These are phyloP conservation scores for Pleurotus tuoliensis DNA, from an alignment of 768 basidiomycete species.

Conservation along the genomic window DNA sequence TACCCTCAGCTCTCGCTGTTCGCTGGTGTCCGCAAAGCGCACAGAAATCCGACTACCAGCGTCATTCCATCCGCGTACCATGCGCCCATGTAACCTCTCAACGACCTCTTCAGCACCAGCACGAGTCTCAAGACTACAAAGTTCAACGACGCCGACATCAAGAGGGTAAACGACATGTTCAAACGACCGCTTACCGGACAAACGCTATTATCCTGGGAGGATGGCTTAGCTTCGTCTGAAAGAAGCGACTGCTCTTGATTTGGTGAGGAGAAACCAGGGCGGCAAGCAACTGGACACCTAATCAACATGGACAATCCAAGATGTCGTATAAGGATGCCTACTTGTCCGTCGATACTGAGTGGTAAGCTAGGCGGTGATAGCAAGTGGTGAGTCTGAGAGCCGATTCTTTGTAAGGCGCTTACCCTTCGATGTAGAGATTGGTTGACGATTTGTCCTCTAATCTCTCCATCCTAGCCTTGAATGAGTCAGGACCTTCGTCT, in stretches of 20 bases:
- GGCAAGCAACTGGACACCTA: constrained; percentile 44
- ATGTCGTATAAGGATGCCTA: constrained; percentile 21
- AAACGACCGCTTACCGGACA: constrained; percentile 50
- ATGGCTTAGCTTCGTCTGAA: constrained; percentile 72
- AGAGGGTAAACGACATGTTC: constrained; percentile 2
- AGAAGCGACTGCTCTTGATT: constrained; percentile 75
- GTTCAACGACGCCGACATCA: neutral
- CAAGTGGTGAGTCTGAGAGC: neutral
- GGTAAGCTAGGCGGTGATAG: constrained; percentile 44
- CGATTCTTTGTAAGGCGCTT: constrained; percentile 10
- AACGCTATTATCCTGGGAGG: constrained; percentile 81
- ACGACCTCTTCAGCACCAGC: constrained; percentile 72
- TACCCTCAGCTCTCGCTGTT: constrained; percentile 74
- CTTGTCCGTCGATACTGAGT: constrained; percentile 63
- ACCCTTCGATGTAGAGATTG: constrained; percentile 82
- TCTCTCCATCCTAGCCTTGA: constrained; percentile 80
- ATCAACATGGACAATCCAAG: constrained; percentile 2
- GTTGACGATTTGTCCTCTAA: constrained; percentile 64
- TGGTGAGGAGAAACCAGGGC: constrained; percentile 66
- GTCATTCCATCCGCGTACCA: constrained; percentile 79
- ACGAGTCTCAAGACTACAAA: constrained; percentile 64
- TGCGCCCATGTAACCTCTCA: constrained; percentile 72
- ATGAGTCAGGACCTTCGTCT: constrained; percentile 34
- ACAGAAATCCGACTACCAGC: constrained; percentile 74
- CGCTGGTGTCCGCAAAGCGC: constrained; percentile 73